Base-by-base conservation (phyloP, 2,329 filamentous ascomycete genomes). In the Monilinia aucupariae region DNA sequence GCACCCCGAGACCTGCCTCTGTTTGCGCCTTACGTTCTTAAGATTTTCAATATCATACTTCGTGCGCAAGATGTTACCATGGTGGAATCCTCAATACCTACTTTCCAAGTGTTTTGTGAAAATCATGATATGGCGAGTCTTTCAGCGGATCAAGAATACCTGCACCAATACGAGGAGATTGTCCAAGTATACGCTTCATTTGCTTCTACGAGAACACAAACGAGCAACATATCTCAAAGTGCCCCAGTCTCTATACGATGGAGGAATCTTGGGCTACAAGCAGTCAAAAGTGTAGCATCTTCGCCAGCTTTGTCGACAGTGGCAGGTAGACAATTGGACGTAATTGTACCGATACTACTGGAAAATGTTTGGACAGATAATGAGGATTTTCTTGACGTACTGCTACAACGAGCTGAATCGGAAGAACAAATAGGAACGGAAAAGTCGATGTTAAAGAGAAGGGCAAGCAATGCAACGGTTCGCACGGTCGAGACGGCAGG, bases 1-100 rank as follows among this genome's bases (percentile, higher is more conserved):
- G 85, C 91, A 50, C 89, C 91, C 65, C 89, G 92, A 74, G 92
- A 97, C 74, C 85, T 97, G 55, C 90, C 91, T 59, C 85, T 99
- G 59, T 96, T 96, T 74, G 91, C 91, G 54, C 84, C 85, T 66
- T 91, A 90, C 72, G 86, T 97, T 62, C 85, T 97, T 73, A 90
- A 88, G 70, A 89, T 97, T 68, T 84, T 97, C 72, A 85, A 88
- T 68, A 87, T 87, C 62, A 88, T 97, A 71, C 83, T 97, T 61
- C 85, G 86, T 65, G 96, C 92, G 66, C 86, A 88, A 75, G 91
- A 97, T 75, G 89, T 97, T 67, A 91, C 89, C 69, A 90, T 97
- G 86, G 87, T 96, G 66, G 92, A 97, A 77, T 91, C 92, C 43
- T 94, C 91, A 3, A 82, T 96, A 66, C 84, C 87, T 3, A 91